Evolutionary conservation across 2,329 filamentous ascomycete genomes (phyloP), one percentile per base, ranked within the genome.

Genomic region (Drechslerella coelobrocha): DNA sequence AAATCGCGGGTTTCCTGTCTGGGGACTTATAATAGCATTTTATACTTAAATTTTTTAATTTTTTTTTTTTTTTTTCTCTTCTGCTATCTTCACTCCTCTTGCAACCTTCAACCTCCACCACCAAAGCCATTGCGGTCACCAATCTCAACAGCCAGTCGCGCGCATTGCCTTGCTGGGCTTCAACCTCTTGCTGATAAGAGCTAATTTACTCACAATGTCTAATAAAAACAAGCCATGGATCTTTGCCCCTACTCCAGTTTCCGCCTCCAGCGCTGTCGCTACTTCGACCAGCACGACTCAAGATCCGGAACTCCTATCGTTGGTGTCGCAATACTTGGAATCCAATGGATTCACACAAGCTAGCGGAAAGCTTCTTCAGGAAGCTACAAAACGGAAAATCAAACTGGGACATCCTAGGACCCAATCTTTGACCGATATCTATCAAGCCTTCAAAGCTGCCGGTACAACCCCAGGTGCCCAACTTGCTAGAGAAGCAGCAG

Each of bases 401-500:
- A 60, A 72, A 23, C 55, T 72, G 10, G 43, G 26, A 9, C n/a
- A 51, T 24, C 45, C 65, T 41, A 47, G 51, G 10, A 7, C 52
- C 3, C 34, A 31, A n/a, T 69, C 65, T 26, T 45, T 69, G 45
- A 29, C 26, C 19, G 54, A 55, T n/a, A 60, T 63, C 53, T 72
- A 69, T 47, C 65, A 62, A 47, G 51, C 39, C 37, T 69, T 62
- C 31, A 57, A 43, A 41, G 27, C 37, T 10, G 56, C 65, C 14
- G 37, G 39, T 19, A 61, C 65, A 8, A 57, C 65, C 1, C 65
- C 65, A 12, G 47, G 56, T 1, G 65, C 65, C n/a, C 65, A 69
- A 26, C 65, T 69, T 14, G 65, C 45, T n/a, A 61, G 65, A 48
- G 65, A 69, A 47, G 65, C 65, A 10, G 59, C 59, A 17, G 66